Evolutionary conservation across 192 early-diverging fungal genomes (phyloP), one percentile per base, ranked within the genome.

Genomic region (Rhizophlyctis rosea): DNA sequence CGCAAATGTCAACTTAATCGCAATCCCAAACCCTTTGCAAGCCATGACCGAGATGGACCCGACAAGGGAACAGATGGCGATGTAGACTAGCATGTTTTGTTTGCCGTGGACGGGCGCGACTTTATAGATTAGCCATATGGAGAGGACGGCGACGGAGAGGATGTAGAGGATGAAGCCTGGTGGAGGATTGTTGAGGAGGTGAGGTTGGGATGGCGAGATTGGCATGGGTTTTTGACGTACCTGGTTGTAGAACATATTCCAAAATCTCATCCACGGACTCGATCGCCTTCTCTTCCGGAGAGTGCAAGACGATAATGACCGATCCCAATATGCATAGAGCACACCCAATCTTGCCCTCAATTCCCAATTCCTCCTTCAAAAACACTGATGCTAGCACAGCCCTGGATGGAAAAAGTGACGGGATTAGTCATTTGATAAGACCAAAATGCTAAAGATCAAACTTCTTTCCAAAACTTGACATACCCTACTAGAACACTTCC

Each of bases 31-130:
- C 2, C 88, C 96, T 76, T 97, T 97, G 76, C 87, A 88, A 0
- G 92, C 89, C 74, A 92, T 92, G 50, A 96, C 89, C 11, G 91
- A 69, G n/a, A 69, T 48, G 3, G 95, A 98, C 1, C 95, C 95
- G n/a, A 94, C 92, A 18, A 95, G 75, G 0, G 95, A 98, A 77
- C 95, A 98, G 69, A 98, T 98, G 24, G 93, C 85, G 51, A 98
- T 83, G 74, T 95, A 96, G 11, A 96, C 90, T 0, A 98, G 64
- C 33, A 92, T 90, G 57, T 81, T 87, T 34, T 71, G 69, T 67
- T 88, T 91, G 28, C 95, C 95, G 36, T 84, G 89, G 36, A 71
- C 75, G 28, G 91, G 90, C 3, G 90, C 93, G 0, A 92, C 84
- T 27, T 79, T 73, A 48, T 87, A 90, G 58, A 98, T 94, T 82